These are phyloP conservation scores for Microcyclospora pomicola DNA, from an alignment of 2,329 filamentous ascomycete genomes.

Conservation along the genomic window DNA sequence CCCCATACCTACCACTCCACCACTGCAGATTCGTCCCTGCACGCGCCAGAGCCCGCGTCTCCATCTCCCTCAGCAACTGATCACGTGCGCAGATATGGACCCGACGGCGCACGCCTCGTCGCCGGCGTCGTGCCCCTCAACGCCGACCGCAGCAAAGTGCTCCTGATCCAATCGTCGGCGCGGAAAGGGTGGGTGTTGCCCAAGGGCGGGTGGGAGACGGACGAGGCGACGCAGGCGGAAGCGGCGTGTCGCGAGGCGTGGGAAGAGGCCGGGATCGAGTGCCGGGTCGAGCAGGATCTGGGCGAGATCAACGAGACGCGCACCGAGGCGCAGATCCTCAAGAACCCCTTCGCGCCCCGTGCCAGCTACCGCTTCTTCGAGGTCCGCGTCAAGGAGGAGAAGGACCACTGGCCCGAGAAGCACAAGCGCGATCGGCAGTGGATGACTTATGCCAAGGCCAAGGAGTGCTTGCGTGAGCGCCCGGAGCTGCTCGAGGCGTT, in stretches of 20 bases:
- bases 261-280: constrained; percentile 91
- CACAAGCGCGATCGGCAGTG: constrained; percentile 82
- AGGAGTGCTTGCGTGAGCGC: constrained; percentile 57
- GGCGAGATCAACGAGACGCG: constrained; percentile 76
- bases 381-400: constrained; percentile 73
- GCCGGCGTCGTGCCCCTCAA: constrained; percentile 88
- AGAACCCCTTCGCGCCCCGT: constrained; percentile 48
- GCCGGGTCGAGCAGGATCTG: constrained; percentile 71
- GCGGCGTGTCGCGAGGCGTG: constrained; percentile 82
- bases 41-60: not conserved
- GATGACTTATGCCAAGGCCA: constrained; percentile 77
- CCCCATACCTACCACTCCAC: not conserved
- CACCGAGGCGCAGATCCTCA: constrained; percentile 20
- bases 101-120: constrained; percentile 84
- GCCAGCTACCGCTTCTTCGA: constrained; percentile 72
- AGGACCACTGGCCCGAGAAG: constrained; percentile 81
- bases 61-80: constrained; percentile 3
- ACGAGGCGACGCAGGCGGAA: constrained; percentile 75
- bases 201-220: constrained; percentile 94
- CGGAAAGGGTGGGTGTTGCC: constrained; percentile 92
- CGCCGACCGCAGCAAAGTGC: constrained; percentile 69
- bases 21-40: not conserved
- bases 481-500: constrained; percentile 84
- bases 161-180: constrained; percentile 85
- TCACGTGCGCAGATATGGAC: constrained; percentile 56